Base-by-base conservation (phyloP, 805 yeast species). In the Scheffersomyces stipitis region DNA sequence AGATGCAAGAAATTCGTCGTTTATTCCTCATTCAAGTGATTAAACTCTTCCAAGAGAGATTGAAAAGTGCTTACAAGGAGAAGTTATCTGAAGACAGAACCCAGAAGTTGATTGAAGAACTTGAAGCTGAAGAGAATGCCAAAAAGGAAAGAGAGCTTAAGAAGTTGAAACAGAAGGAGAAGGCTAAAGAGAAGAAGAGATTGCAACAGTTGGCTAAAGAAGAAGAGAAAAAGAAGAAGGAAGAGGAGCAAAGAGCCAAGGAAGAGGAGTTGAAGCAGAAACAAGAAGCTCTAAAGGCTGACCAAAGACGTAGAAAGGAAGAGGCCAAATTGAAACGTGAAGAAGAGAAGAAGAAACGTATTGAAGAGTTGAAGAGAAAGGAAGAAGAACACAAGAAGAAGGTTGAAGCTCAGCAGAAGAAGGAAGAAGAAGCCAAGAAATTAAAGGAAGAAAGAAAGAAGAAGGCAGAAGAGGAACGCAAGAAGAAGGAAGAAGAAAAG, bases 1-100 rank as follows among this genome's bases (percentile, higher is more conserved):
- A 89, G 34, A 63, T 86, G 51, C 82, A 79, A 50, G 95, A 89
- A 60, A 83, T 91, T 9, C 83, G 90, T 26, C 79, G 84, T 17
- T 75, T 87, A 71, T 75, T 90, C 43, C 88, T 86, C 50, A 71
- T 86, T 36, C 84, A 88, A 38, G 86, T 90, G 1, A 83, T 93
- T 4, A 79, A 86, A 36, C 70, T 87, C 54, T 74, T 90, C 48
- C 86, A 85, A 51, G 81, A 78, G 46, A 75, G 88, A 30, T 75
- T 90, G 22, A 69, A 85, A 51, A 78, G 75, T 20, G 86, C 95
- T 0, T 89, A 82, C 54, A 84, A 85, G 43, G 90, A 83, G 49
- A 83, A 80, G 45, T 77, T 84, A 32, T 90, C 96, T 9, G 87
- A 83, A 41, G 93, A 85, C 49, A 72, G 82, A 40, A 74, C 83